A percentile compares a stretch with the other conserved stretches of the same genome.
phyloP scores from a whole-genome alignment of 805 yeast genomes.

The Saccharomyces jurei region DNA sequence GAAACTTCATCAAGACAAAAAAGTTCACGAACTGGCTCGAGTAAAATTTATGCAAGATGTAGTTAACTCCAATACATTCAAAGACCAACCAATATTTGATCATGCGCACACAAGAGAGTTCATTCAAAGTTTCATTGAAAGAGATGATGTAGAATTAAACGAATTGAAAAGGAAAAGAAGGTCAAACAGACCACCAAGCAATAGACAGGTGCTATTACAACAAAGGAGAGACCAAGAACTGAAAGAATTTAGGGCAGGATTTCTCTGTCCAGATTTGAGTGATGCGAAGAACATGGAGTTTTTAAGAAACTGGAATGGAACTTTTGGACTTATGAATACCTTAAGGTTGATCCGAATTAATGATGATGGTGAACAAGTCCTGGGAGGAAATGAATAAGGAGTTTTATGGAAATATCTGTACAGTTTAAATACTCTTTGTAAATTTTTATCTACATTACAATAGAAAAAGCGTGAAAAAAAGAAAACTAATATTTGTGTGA shows the following conservation, averaged over 20 bases:
- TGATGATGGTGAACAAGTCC: conserved; percentile 20
- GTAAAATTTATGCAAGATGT: conserved; percentile 53
- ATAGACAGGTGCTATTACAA: conserved; percentile 60
- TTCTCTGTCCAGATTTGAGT: conserved; percentile 62
- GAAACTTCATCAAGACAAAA: conserved; percentile 47
- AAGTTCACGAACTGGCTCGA: conserved; percentile 52
- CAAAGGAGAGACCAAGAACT: conserved; percentile 52
- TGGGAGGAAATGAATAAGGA: conserved; percentile 11
- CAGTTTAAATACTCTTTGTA: neutral
- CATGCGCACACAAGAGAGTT: conserved; percentile 54
- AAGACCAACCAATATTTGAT: conserved; percentile 37
- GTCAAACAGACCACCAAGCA: conserved; percentile 79
- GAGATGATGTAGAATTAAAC: conserved; percentile 73
- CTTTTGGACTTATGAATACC: conserved; percentile 65
- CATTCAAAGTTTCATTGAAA: conserved; percentile 50
- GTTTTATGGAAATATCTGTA: neutral
- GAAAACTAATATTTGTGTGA: neutral
- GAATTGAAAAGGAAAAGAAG: conserved; percentile 55
- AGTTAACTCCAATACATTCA: conserved; percentile 35
- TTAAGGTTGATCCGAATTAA: conserved; percentile 41
- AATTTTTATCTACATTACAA: neutral
- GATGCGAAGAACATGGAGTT: conserved; percentile 49
- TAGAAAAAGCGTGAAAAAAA: neutral
- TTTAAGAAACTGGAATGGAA: conserved; percentile 73
- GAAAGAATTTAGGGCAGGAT: conserved; percentile 61